phyloP scores from a whole-genome alignment of 2,329 filamentous ascomycete species.

The Phialophora expanda region DNA sequence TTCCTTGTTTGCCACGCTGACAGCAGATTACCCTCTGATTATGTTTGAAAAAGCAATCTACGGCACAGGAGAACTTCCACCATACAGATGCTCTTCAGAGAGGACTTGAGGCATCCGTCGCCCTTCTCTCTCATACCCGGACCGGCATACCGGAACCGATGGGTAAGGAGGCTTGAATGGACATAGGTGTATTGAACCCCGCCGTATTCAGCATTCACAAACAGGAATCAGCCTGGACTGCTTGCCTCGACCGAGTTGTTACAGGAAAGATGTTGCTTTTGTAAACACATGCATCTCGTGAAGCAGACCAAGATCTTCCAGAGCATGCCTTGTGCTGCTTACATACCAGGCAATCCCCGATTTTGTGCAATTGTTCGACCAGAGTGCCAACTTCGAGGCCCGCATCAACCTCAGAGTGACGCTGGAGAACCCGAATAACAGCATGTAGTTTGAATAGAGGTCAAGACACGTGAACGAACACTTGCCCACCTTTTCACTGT shows the following conservation, averaged over 20 bases:
- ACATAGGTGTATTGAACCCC: not conserved
- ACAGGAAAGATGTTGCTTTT: not conserved
- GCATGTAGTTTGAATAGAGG: not conserved
- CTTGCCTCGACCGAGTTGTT: not conserved
- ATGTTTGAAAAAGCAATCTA: not conserved
- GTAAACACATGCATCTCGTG: not conserved
- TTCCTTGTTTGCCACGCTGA: slow-evolving; percentile 20
- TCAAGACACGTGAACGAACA: slow-evolving; percentile 7
- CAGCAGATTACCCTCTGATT: slow-evolving; percentile 1
- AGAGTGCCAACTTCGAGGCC: too few relatives aligned
- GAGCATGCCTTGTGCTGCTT: not conserved
- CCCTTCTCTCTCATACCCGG: not conserved
- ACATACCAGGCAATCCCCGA: not conserved
- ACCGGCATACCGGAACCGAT: not conserved
- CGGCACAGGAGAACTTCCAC: not conserved
- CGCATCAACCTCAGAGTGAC: not conserved
- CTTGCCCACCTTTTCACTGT: slow-evolving; percentile 21
- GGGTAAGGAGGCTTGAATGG: not conserved
- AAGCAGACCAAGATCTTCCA: slow-evolving; percentile 12
- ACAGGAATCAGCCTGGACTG: not conserved
- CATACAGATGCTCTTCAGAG: not conserved
- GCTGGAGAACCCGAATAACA: not conserved
- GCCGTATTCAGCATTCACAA: not conserved
- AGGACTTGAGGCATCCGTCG: not conserved
- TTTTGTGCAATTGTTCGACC: too few relatives aligned